Evolutionary conservation across 2,329 filamentous ascomycete genomes (phyloP).

Genomic region (Colletotrichum paranaense): DNA sequence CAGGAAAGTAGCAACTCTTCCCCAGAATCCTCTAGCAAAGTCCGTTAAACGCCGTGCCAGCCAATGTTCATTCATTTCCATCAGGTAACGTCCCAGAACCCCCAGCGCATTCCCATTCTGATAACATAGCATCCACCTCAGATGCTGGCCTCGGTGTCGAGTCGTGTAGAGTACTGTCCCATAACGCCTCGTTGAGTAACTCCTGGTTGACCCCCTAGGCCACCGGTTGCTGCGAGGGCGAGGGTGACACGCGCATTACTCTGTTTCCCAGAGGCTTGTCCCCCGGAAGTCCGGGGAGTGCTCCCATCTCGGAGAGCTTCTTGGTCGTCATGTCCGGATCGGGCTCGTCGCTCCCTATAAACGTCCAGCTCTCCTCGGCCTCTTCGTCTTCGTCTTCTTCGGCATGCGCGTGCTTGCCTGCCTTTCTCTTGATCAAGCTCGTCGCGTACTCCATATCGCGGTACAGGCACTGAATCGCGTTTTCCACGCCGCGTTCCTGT

Average conservation of each 20-base stretch:
- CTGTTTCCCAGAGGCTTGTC: constrained; percentile 23
- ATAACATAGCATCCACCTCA: neutral
- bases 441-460: constrained; percentile 94
- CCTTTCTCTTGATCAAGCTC: constrained; percentile 78
- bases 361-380: constrained; percentile 90
- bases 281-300: neutral
- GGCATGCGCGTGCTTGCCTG: constrained; percentile 58
- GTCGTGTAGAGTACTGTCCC: neutral
- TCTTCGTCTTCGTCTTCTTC: constrained; percentile 65
- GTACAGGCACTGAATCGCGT: constrained; percentile 92
- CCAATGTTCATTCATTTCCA: neutral
- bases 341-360: constrained; percentile 73
- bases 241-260: constrained; percentile 8
- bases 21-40: constrained; percentile 5
- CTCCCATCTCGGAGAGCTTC: constrained; percentile 44
- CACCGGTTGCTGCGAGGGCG: constrained; percentile 18
- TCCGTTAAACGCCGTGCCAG: constrained; percentile 17
- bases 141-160: neutral
- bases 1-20: neutral
- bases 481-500: constrained; percentile 90
- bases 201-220: constrained; percentile 10
- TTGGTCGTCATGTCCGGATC: constrained; percentile 56
- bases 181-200: neutral
- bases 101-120: constrained; percentile 12
- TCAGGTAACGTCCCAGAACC: neutral